A percentile compares a stretch with the other conserved stretches of the same genome.
phyloP scores from a whole-genome alignment of 306 rosid species.

The Chamaecrista fasciculata region DNA sequence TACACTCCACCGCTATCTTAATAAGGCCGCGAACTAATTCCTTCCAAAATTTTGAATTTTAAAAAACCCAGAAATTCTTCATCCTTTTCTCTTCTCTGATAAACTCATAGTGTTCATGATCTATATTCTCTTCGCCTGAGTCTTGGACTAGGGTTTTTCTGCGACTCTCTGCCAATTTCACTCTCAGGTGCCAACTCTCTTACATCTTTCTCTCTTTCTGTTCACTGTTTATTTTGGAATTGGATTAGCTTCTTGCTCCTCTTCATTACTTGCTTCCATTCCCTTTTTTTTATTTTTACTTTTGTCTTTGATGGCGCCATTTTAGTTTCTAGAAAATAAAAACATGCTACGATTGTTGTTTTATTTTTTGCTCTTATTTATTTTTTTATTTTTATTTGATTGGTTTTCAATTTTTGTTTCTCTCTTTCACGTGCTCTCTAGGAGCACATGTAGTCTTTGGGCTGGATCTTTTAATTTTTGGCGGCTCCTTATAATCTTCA shows the following conservation, averaged over 20 bases:
- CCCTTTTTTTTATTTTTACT: background rate
- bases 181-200: background rate
- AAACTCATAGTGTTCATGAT: background rate
- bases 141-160: background rate
- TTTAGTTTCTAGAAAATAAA: background rate
- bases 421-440: background rate
- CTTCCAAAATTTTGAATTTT: background rate
- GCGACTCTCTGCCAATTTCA: background rate
- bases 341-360: background rate
- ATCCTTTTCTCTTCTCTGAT: background rate
- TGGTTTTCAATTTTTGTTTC: background rate
- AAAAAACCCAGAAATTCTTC: background rate
- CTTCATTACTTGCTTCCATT: background rate
- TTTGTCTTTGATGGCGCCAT: background rate
- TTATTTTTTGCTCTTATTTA: background rate
- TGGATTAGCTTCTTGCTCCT: background rate
- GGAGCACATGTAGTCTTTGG: background rate
- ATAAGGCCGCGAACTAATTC: background rate
- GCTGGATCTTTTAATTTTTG: constrained; percentile 7
- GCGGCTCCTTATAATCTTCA: background rate
- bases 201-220: background rate
- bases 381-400: background rate
- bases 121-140: background rate
- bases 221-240: background rate
- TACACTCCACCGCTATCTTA: background rate